These are phyloP conservation scores for Ophiocordyceps camponoti-leonardi DNA, from an alignment of 2,329 filamentous ascomycete genomes.

Conservation along the genomic window DNA sequence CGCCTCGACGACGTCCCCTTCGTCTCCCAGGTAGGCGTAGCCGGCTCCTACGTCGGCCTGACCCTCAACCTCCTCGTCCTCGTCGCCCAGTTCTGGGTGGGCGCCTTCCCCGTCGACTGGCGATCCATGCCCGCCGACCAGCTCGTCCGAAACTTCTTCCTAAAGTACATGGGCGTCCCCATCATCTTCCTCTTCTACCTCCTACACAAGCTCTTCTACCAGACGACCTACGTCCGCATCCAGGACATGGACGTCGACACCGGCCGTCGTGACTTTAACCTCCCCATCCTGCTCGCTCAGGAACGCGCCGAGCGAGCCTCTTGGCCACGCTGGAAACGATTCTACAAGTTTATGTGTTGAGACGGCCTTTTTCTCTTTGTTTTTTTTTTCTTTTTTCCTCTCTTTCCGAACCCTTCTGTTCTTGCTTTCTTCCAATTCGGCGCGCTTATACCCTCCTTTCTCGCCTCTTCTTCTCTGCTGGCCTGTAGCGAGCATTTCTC, in stretches of 20 bases:
- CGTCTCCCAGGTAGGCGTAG: conserved; percentile 57
- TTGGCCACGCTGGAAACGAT: conserved; percentile 64
- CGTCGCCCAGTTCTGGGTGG: conserved; percentile 75
- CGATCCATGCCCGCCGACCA: conserved; percentile 20
- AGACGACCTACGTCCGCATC: conserved; percentile 47
- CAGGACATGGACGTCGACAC: conserved; percentile 77
- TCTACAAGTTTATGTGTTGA: conserved; percentile 58
- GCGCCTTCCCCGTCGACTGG: conserved; percentile 56
- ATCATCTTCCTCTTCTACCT: conserved; percentile 53
- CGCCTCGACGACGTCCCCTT: conserved; percentile 67
- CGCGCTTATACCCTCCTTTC: not conserved
- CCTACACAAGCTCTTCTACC: conserved; percentile 58
- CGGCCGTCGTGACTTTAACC: conserved; percentile 69
- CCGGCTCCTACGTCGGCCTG: conserved; percentile 69
- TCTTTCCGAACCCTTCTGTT: too few relatives aligned
- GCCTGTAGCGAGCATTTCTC: too few relatives aligned
- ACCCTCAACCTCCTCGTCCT: conserved; percentile 60
- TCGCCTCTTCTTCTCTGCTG: too few relatives aligned
- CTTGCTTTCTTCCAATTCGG: too few relatives aligned
- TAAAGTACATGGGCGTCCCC: conserved; percentile 52
- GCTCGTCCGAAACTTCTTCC: conserved; percentile 52
- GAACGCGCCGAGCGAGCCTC: conserved; percentile 55
- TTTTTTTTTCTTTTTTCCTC: not conserved
- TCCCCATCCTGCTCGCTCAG: conserved; percentile 61
- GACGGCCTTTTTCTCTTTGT: not conserved